These are phyloP conservation scores for Jaltomata sinuosa DNA, from an alignment of 257 asterid genomes.

Conservation along the genomic window DNA sequence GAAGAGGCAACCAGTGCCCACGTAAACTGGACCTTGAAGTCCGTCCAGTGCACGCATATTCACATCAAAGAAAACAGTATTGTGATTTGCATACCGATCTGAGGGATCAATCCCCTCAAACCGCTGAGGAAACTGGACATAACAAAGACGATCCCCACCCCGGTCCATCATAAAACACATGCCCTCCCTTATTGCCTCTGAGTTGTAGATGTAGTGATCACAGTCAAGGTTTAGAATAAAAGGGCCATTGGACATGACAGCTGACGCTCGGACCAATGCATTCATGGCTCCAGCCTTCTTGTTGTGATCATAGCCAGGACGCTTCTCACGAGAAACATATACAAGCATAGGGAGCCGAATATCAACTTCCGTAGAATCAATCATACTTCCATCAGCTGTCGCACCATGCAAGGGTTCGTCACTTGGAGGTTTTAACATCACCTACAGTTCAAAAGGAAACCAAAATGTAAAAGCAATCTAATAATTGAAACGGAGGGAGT, in stretches of 20 bases:
- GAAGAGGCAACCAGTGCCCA: constrained; percentile 84
- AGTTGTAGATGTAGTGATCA: constrained; percentile 85
- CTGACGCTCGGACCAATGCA: constrained; percentile 82
- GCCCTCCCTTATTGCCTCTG: constrained; percentile 72
- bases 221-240: constrained; percentile 85
- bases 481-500: not conserved
- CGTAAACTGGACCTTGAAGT: constrained; percentile 79
- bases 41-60: constrained; percentile 92
- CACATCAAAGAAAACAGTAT: constrained; percentile 80
- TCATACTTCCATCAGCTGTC: constrained; percentile 30
- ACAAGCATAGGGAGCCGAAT: constrained; percentile 85
- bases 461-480: not conserved
- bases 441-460: constrained; percentile 33
- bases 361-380: constrained; percentile 62
- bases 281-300: constrained; percentile 97
- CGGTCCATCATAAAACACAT: constrained; percentile 91
- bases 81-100: constrained; percentile 80
- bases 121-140: constrained; percentile 76
- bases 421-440: constrained; percentile 90
- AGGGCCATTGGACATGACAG: constrained; percentile 91
- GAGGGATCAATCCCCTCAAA: constrained; percentile 89
- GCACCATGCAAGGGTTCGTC: constrained; percentile 58
- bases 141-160: constrained; percentile 75
- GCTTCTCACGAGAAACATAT: constrained; percentile 80
- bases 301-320: constrained; percentile 89